A percentile compares a stretch with the other conserved stretches of the same genome.
phyloP scores from a whole-genome alignment of 2,329 filamentous ascomycete species.

The Penicillium nordicum region DNA sequence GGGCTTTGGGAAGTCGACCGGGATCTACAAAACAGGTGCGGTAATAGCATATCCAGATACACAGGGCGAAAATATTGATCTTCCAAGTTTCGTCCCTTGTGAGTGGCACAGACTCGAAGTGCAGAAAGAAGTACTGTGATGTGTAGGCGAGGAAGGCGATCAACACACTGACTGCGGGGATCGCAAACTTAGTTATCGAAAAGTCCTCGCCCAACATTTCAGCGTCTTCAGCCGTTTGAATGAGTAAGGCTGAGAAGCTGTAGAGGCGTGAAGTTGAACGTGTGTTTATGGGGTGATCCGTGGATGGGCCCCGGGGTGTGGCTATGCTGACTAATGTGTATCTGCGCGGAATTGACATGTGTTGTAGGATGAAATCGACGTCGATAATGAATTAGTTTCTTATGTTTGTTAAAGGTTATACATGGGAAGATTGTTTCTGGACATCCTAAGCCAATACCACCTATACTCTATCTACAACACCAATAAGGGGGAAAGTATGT shows the following conservation, averaged over 20 bases:
- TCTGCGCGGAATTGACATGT: neutral
- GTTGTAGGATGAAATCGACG: neutral
- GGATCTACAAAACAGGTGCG: slow-evolving; percentile 59
- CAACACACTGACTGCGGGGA: slow-evolving; percentile 53
- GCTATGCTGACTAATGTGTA: slow-evolving; percentile 16
- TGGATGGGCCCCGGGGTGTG: neutral
- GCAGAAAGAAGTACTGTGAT: slow-evolving; percentile 57
- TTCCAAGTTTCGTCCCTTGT: slow-evolving; percentile 48
- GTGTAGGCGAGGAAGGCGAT: slow-evolving; percentile 59
- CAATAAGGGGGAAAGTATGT: too few species aligned
- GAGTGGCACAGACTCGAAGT: slow-evolving; percentile 54
- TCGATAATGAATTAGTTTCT: neutral
- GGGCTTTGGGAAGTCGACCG: slow-evolving; percentile 51
- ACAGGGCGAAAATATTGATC: slow-evolving; percentile 54
- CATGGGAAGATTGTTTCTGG: too few species aligned
- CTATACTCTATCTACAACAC: too few species aligned
- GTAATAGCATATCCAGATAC: slow-evolving; percentile 58
- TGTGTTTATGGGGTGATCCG: slow-evolving; percentile 16
- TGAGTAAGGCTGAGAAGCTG: neutral
- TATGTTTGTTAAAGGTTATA: neutral
- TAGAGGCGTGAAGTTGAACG: slow-evolving; percentile 5
- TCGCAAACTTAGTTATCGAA: slow-evolving; percentile 44
- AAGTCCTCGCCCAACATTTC: slow-evolving; percentile 26
- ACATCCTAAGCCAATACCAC: too few species aligned
- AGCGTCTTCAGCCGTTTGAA: neutral